Base-by-base conservation (phyloP, 306 rosid species). In the Casuarina equisetifolia region DNA sequence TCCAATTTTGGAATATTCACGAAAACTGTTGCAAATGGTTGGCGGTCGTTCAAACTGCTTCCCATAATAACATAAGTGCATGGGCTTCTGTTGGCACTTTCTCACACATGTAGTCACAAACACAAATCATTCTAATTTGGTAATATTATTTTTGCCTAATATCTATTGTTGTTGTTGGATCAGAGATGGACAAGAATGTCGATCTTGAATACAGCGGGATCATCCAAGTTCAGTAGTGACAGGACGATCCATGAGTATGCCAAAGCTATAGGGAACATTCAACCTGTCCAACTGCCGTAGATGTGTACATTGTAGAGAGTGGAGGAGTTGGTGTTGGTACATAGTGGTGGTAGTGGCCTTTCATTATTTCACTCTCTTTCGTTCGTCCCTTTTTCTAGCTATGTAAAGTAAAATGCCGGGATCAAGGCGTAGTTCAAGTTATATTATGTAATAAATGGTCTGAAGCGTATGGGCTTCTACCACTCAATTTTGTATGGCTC, bases 101-200 rank as follows among this genome's bases (percentile, higher is more conserved):
- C 70, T 64, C 67, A 51, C 48, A 46, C 35, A 38, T 67, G 64
- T 35, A 35, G 3, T 32, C 73, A 40, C 71, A 36, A 20, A 5
- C 5, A 20, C 25, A 20, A 9, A 6, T 58, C 4, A 72, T 0
- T 40, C 76, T 73, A 42, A 51, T 50, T 78, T 54, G 13, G n/a
- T n/a, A n/a, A n/a, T n/a, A n/a, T n/a, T n/a, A n/a, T n/a, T n/a
- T n/a, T n/a, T 73, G 80, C 71, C 57, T 78, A 83, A 80, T 82
- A 43, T 52, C 51, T 70, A 32, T 6, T 49, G 78, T 50, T 82
- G 16, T n/a, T 78, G 73, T 78, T 78, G 68, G 62, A 38, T 82
- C 95, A 95, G 99, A 86, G 55, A 84, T 95, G 99, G 99, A 91
- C 98, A 35, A 86, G 83, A 84, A 95, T 95, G 99, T 92, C 99